Evolutionary conservation across 1,284 basidiomycete species (phyloP).

Genomic region (Sporisorium sorghi): DNA sequence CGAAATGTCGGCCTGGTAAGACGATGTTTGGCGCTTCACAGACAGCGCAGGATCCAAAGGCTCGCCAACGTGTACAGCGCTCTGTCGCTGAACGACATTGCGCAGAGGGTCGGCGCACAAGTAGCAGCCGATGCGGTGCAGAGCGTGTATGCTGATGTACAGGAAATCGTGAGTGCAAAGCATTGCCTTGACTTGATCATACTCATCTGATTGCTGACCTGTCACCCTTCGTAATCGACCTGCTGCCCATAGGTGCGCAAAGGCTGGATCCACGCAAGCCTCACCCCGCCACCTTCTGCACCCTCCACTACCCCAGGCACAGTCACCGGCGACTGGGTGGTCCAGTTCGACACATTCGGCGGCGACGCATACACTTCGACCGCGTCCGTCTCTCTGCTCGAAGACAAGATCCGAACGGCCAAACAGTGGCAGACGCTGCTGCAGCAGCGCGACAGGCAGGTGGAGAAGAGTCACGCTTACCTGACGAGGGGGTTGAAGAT

Average conservation of each 20-base stretch:
- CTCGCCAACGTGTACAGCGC: slow-evolving; percentile 83
- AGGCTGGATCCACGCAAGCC: slow-evolving; percentile 31
- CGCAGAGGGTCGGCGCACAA: slow-evolving; percentile 72
- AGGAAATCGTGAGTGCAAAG: slow-evolving; percentile 77
- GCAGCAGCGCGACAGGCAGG: slow-evolving; percentile 37
- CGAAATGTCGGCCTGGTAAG: slow-evolving; percentile 78
- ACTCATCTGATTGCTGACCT: neutral
- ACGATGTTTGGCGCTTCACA: slow-evolving; percentile 77
- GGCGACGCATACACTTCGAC: slow-evolving; percentile 30
- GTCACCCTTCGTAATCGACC: neutral
- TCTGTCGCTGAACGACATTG: slow-evolving; percentile 78
- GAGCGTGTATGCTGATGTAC: slow-evolving; percentile 75
- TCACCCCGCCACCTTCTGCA: slow-evolving; percentile 16
- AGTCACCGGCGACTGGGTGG: slow-evolving; percentile 26
- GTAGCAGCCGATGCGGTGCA: slow-evolving; percentile 72
- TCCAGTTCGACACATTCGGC: slow-evolving; percentile 31
- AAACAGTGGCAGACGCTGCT: slow-evolving; percentile 46
- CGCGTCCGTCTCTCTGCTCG: slow-evolving; percentile 27
- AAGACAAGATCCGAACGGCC: slow-evolving; percentile 38
- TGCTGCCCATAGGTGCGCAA: slow-evolving; percentile 21
- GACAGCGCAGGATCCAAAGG: slow-evolving; percentile 80
- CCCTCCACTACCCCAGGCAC: slow-evolving; percentile 2
- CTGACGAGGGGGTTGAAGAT: slow-evolving; percentile 32
- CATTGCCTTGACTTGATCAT: no score
- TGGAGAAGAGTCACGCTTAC: slow-evolving; percentile 37